Conservation (phyloP, 1,284 basidiomycete species). For the Cystobasidium slooffiae region DNA sequence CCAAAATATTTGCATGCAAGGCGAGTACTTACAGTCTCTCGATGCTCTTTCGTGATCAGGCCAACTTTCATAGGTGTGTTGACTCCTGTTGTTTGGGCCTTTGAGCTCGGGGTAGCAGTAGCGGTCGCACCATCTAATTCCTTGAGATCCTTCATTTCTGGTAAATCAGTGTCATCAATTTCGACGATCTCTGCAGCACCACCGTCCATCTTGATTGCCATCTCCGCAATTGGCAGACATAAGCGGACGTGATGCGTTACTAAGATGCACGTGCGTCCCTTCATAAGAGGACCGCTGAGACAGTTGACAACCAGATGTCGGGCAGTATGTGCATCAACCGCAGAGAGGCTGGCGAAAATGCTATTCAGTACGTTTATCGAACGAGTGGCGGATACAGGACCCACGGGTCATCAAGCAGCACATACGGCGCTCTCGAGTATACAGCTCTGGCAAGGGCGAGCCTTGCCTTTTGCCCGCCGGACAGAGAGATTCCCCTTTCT, state of each 20-base stretch:
- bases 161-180: neutral
- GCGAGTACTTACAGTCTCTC: conserved; percentile 9
- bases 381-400: neutral
- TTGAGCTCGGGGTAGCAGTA: conserved; percentile 12
- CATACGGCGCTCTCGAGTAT: conserved; percentile 83
- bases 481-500: conserved; percentile 65
- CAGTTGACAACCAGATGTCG: conserved; percentile 80
- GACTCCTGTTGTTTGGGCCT: neutral
- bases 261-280: conserved; percentile 76
- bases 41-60: conserved; percentile 40
- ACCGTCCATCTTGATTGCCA: conserved; percentile 23
- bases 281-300: conserved; percentile 76
- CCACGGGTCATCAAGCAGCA: conserved; percentile 84
- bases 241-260: conserved; percentile 77
- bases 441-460: conserved; percentile 76
- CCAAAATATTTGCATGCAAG: neutral
- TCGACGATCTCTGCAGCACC: conserved; percentile 24
- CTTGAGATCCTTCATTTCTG: neutral
- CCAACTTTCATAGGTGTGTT: conserved; percentile 20
- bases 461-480: conserved; percentile 37
- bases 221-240: conserved; percentile 51
- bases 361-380: neutral
- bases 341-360: conserved; percentile 63
- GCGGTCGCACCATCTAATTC: neutral
- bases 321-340: conserved; percentile 83